These are phyloP conservation scores for Cordyceps militaris DNA, from an alignment of 2,329 filamentous ascomycete genomes.

Conservation along the genomic window DNA sequence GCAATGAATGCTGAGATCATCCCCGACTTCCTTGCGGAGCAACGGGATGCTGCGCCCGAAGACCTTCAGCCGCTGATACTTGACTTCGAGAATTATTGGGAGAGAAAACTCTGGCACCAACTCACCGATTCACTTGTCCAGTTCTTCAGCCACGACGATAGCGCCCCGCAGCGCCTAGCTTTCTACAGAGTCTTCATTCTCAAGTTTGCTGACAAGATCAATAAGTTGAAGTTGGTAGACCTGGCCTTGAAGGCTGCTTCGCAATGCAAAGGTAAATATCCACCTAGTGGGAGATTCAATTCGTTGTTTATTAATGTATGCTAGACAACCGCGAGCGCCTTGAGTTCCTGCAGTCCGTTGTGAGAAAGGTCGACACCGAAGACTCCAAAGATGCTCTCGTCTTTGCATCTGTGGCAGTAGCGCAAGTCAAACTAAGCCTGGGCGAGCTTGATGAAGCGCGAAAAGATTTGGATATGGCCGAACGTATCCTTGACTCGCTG, in stretches of 20 bases:
- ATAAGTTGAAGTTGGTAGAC: conserved; percentile 93
- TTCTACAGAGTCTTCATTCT: conserved; percentile 94
- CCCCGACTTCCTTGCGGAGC: conserved; percentile 82
- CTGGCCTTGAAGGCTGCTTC: conserved; percentile 80
- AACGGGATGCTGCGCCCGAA: conserved; percentile 80
- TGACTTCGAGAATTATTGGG: conserved; percentile 93
- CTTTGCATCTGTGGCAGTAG: conserved; percentile 85
- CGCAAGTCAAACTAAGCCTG: conserved; percentile 76
- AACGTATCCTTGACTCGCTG: conserved; percentile 82
- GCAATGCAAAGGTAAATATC: conserved; percentile 64
- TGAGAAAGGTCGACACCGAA: conserved; percentile 83
- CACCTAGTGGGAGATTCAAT: neutral
- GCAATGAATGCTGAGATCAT: conserved; percentile 81
- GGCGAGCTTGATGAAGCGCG: conserved; percentile 74
- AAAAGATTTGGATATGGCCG: conserved; percentile 78
- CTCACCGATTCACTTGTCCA: conserved; percentile 82
- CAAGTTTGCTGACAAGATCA: conserved; percentile 97
- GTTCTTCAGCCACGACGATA: conserved; percentile 79
- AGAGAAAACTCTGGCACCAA: conserved; percentile 98
- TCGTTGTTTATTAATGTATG: neutral
- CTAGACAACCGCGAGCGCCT: conserved; percentile 84
- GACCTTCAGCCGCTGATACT: conserved; percentile 84
- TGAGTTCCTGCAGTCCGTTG: conserved; percentile 73
- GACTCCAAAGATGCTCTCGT: conserved; percentile 93
- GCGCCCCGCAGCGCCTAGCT: conserved; percentile 73